These are phyloP conservation scores for Tuber borchii DNA, from an alignment of 495 filamentous ascomycete species.

Conservation along the genomic window DNA sequence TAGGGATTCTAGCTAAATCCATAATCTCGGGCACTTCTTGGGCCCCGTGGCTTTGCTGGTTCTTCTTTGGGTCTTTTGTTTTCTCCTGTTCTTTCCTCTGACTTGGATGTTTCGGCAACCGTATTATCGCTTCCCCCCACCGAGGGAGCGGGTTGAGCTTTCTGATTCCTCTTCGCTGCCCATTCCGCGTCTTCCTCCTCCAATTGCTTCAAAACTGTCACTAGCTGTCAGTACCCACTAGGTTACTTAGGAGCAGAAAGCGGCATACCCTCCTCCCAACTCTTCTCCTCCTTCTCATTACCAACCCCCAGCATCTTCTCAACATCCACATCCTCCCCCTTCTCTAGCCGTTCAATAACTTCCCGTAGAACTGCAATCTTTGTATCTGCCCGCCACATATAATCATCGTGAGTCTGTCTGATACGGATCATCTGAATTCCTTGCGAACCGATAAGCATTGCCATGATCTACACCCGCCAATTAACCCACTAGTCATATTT, in stretches of 20 bases:
- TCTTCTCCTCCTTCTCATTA: constrained; percentile 65
- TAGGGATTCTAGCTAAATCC: constrained; percentile 19
- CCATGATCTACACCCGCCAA: constrained; percentile 53
- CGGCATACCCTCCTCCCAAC: constrained; percentile 72
- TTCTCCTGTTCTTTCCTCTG: not conserved
- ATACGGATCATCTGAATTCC: constrained; percentile 83
- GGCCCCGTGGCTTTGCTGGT: constrained; percentile 4
- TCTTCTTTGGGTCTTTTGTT: not conserved
- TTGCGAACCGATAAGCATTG: constrained; percentile 85
- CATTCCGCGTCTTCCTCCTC: constrained; percentile 67
- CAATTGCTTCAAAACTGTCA: constrained; percentile 67
- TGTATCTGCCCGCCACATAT: constrained; percentile 66
- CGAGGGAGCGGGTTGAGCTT: constrained; percentile 4
- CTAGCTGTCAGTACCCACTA: constrained; percentile 1
- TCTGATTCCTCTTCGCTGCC: constrained; percentile 43
- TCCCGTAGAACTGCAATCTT: constrained; percentile 71
- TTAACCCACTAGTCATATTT: constrained; percentile 12
- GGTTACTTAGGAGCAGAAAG: constrained; percentile 11
- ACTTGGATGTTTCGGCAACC: not conserved
- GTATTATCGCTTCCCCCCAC: not conserved
- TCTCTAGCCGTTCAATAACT: constrained; percentile 72
- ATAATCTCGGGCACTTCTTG: constrained; percentile 27
- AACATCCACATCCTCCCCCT: constrained; percentile 85
- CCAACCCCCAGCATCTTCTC: constrained; percentile 75
- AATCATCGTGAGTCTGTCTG: constrained; percentile 64